A percentile compares a stretch with the other conserved stretches of the same genome.
Conservation (phyloP, 768 basidiomycete species). For the Hygrophoropsis aurantiaca region DNA sequence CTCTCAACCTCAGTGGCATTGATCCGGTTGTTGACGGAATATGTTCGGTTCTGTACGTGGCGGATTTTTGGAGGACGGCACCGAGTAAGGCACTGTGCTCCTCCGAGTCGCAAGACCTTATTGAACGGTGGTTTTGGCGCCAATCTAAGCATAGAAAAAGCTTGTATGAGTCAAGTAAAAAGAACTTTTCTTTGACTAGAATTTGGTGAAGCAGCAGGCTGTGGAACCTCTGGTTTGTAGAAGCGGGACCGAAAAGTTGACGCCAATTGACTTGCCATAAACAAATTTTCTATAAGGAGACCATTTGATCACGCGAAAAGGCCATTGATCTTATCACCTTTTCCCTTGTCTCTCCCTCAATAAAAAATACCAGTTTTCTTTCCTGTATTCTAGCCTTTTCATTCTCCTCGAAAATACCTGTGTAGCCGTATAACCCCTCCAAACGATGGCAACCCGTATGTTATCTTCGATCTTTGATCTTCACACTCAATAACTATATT, state of each 20-base stretch:
- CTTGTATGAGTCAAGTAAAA: too few species aligned
- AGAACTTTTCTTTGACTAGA: too few species aligned
- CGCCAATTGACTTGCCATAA: slow-evolving; percentile 2
- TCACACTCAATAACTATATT: neutral
- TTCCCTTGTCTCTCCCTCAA: too few species aligned
- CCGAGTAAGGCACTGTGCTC: slow-evolving; percentile 3
- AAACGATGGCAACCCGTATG: slow-evolving; percentile 67
- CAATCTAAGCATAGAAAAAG: slow-evolving; percentile 7
- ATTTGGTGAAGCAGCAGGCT: neutral
- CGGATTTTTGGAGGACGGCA: neutral
- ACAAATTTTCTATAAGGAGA: neutral
- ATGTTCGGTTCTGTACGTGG: too few species aligned
- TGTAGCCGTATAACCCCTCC: slow-evolving; percentile 1
- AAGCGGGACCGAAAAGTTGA: slow-evolving; percentile 3
- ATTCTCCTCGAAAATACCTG: neutral
- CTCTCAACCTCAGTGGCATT: slow-evolving; percentile 54
- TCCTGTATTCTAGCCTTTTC: slow-evolving; percentile 2
- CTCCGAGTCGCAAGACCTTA: slow-evolving; percentile 6
- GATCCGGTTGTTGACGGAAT: slow-evolving; percentile 3
- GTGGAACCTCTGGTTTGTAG: neutral
- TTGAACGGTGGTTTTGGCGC: slow-evolving; percentile 1
- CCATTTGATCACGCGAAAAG: too few species aligned
- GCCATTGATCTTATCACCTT: too few species aligned
- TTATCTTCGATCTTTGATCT: slow-evolving; percentile 4
- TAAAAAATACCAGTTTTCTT: neutral